Base-by-base conservation (phyloP, 78 protist species). In the Guillardia theta region DNA sequence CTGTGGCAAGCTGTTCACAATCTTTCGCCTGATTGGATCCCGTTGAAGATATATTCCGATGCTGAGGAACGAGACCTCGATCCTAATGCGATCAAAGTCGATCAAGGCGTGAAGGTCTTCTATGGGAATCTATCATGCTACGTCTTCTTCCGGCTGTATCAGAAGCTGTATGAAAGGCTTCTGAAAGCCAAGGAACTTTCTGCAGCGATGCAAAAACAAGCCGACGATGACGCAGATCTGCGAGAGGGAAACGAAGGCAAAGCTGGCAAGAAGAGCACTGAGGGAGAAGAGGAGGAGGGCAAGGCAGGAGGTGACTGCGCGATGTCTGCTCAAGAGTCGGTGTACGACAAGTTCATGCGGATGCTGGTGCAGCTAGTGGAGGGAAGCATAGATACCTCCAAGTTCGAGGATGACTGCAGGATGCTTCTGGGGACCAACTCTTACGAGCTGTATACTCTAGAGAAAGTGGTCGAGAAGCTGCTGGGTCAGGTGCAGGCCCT, bases 371-470 rank as follows among this genome's bases (percentile, higher is more conserved):
- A 70, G 45, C 41, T 70, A 15, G 83, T 70, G 33, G 83, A 70
- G 83, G 83, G 83, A 12, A 15, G 12, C 45, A 24, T 70, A 4
- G 83, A 70, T 24, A 18, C 41, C 5, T 12, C 83, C 44, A 15
- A 15, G 90, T 80, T 39, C 50, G 90, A 80, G 53, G 90, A 80
- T 2, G 90, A 44, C 36, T 80, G 48, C 50, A 46, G 48, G 48
- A 0, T 44, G 48, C 48, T 80, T 1, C 48, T 80, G 30, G 48
- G 92, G 45, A 47, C 92, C 33, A 21, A 47, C 47, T 87, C 92
- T 21, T 87, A 98, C 93, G 99, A 98, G 93, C 70, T 96, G 27
- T 95, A 48, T 54, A 98, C 98, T 92, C 90, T 97, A 70, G 99
- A 98, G 50, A 58, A 96, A 46, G 76, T 97, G 21, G 88, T 98